Percentiles rank a stretch among this genome's conserved stretches.
Conservation (phyloP, 129 eudicot genomes). For the Tagetes erecta region DNA sequence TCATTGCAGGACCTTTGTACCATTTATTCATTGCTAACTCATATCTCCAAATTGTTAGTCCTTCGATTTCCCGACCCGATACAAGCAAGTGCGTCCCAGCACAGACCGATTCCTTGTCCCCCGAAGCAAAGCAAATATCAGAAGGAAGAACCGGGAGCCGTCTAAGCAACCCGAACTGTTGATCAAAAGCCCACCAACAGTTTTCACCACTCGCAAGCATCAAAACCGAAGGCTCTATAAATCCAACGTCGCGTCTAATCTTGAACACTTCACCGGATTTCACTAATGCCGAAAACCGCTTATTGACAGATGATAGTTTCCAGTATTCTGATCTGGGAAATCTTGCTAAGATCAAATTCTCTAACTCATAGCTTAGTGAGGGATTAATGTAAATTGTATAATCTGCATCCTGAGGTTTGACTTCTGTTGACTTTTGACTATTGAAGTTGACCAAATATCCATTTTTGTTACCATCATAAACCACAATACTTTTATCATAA, state of each 20-base stretch:
- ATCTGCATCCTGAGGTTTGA: conserved; percentile 89
- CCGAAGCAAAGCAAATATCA: conserved; percentile 54
- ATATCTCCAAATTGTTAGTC: conserved; percentile 68
- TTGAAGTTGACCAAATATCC: conserved; percentile 29
- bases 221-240: conserved; percentile 64
- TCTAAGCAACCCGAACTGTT: conserved; percentile 55
- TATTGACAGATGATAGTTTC: conserved; percentile 58
- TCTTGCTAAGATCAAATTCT: conserved; percentile 67
- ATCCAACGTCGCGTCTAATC: conserved; percentile 49
- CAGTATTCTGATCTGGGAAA: conserved; percentile 69
- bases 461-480: conserved; percentile 21
- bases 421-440: conserved; percentile 38
- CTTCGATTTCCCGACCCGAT: conserved; percentile 67
- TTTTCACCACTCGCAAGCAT: conserved; percentile 72
- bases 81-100: conserved; percentile 94
- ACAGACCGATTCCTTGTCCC: conserved; percentile 79
- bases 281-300: conserved; percentile 45
- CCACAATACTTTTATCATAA: conserved; percentile 9
- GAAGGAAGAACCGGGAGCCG: conserved; percentile 65
- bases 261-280: conserved; percentile 55
- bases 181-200: conserved; percentile 77
- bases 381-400: conserved; percentile 41
- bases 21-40: conserved; percentile 62
- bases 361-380: conserved; percentile 69
- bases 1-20: conserved; percentile 77